phyloP scores from a whole-genome alignment of 2,329 filamentous ascomycete genomes.

The Pestalotiopsis sp. region DNA sequence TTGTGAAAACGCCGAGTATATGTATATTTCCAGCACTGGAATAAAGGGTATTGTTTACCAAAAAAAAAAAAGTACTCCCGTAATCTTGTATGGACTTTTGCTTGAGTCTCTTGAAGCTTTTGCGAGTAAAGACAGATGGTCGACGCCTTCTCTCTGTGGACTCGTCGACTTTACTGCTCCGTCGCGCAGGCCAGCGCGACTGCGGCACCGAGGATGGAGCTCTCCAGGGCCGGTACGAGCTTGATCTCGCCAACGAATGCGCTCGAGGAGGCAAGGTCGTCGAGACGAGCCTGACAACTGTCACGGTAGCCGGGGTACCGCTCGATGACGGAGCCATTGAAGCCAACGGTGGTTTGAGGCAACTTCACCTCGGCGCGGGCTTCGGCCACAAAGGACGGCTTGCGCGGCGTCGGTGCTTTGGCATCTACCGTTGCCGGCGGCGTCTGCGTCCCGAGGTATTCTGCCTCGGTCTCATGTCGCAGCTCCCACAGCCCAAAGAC shows the following conservation, averaged over 20 bases:
- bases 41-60: background rate
- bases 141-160: too few species aligned
- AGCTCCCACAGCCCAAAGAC: slow-evolving; percentile 62
- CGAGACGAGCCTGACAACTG: slow-evolving; percentile 64
- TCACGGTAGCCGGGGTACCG: slow-evolving; percentile 71
- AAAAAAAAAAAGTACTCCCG: background rate
- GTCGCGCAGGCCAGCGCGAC: slow-evolving; percentile 61
- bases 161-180: slow-evolving; percentile 12
- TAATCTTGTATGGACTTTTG: background rate
- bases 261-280: slow-evolving; percentile 54
- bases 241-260: slow-evolving; percentile 48
- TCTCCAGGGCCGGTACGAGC: slow-evolving; percentile 71
- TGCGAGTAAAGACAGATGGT: background rate
- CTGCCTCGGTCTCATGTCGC: slow-evolving; percentile 47
- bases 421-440: background rate
- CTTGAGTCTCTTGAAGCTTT: background rate
- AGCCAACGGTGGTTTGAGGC: slow-evolving; percentile 64
- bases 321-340: slow-evolving; percentile 79
- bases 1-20: background rate
- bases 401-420: slow-evolving; percentile 25
- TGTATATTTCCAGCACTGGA: background rate
- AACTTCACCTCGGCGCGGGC: slow-evolving; percentile 52
- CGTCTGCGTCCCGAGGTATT: slow-evolving; percentile 28
- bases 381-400: slow-evolving; percentile 36
- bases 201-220: slow-evolving; percentile 74